Evolutionary conservation across 139 green algal genomes (phyloP), one percentile per base, ranked within the genome.

Genomic region (Coelastrella sp.): DNA sequence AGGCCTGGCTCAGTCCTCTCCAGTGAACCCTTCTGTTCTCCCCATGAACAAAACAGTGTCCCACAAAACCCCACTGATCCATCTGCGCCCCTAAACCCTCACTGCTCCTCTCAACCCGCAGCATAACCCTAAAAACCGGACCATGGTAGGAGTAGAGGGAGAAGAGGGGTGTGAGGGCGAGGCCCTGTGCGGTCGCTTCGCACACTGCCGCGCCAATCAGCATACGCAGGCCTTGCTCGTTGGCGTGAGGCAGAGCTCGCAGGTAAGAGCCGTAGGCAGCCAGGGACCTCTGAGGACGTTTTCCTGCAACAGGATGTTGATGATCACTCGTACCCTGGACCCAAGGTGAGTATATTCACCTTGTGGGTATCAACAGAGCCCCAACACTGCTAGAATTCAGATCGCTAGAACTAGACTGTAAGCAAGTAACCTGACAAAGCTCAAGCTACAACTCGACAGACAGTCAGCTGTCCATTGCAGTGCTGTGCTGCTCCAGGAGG

Each of bases 171-270:
- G 4, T 57, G n/a, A 95, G 73, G 0, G n/a, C 10, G n/a, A 94
- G 11, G 1, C 94, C 94, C 0, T 89, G 84, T 9, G 88, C 66
- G 14, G 94, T 93, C 1, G 72, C 94, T 75, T 95, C 93, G 20
- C 72, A 83, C 22, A 95, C 91, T 24, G 94, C 92, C 0, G 66
- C 88, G 11, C 93, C 94, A 24, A 95, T 94, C 5, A 96, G 70
- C 94, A 94, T 94, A 66, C 94, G 89, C 86, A 96, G 88, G 63
- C 94, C 94, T 87, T 94, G 91, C 87, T 96, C 94, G 49, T 94
- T 94, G 24, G 90, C 82, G 19, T 88, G 94, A 5, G 94, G 93
- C 11, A 93, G 78, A 1, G 92, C 60, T 0, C 94, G 91, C 9
- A 80, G 19, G 75, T 92, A 95, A 19, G 79, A 78, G 70, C 94